Conservation (phyloP, 169 alveolate genomes). For the Cryptosporidium ryanae region DNA sequence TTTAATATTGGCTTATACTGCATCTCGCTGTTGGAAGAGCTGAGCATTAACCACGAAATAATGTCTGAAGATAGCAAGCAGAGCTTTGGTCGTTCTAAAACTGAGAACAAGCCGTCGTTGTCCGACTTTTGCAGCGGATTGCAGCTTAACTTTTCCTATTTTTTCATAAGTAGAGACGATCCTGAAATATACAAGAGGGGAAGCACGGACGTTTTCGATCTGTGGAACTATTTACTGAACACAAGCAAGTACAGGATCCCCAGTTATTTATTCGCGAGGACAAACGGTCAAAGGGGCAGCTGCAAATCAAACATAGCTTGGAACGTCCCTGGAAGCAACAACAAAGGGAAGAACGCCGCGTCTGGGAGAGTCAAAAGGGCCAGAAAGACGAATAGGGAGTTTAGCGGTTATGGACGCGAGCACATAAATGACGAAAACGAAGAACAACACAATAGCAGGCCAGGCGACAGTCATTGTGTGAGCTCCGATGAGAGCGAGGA, state of each 20-base stretch:
- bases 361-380: too few relatives aligned
- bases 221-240: slow-evolving; percentile 31
- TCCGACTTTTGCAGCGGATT: slow-evolving; percentile 24
- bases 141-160: slow-evolving; percentile 42
- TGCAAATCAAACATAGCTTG: too few relatives aligned
- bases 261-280: slow-evolving; percentile 11
- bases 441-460: too few relatives aligned
- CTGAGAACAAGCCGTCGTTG: neutral
- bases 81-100: neutral
- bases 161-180: slow-evolving; percentile 15
- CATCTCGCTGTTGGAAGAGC: slow-evolving; percentile 23
- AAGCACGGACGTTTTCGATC: slow-evolving; percentile 5
- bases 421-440: too few relatives aligned
- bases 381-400: too few relatives aligned
- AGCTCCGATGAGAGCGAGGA: too few relatives aligned
- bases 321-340: too few relatives aligned
- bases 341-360: too few relatives aligned
- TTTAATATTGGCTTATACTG: slow-evolving; percentile 15
- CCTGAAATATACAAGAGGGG: slow-evolving; percentile 2
- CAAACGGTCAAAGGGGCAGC: neutral
- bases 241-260: slow-evolving; percentile 32
- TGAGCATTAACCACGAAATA: too few relatives aligned
- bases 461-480: too few relatives aligned
- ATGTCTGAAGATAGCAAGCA: neutral
- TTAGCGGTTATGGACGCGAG: too few relatives aligned